Evolutionary conservation across 2,329 filamentous ascomycete species (phyloP).

Genomic region (Hymenoscyphus salicellus): DNA sequence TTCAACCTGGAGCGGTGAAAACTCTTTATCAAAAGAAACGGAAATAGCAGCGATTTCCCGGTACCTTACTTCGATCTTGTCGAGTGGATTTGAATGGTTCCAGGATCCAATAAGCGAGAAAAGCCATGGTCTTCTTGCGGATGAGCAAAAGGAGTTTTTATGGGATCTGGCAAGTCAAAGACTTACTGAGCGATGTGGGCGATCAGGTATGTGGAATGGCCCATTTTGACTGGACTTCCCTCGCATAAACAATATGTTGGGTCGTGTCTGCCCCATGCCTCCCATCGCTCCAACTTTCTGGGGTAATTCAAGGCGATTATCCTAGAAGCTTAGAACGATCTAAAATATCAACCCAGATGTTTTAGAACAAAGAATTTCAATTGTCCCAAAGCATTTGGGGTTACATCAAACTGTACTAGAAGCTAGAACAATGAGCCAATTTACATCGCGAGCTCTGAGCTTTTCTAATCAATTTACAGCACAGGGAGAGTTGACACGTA

Average conservation of each 20-base stretch:
- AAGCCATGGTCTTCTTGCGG: conserved; percentile 39
- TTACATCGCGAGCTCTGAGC: background rate
- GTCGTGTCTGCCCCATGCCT: background rate
- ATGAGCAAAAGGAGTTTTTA: conserved; percentile 63
- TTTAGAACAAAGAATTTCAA: too few relatives aligned
- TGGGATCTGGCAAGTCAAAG: conserved; percentile 79
- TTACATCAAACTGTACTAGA: too few relatives aligned
- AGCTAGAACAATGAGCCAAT: background rate
- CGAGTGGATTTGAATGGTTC: conserved; percentile 59
- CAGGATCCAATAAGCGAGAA: conserved; percentile 28
- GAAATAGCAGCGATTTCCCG: conserved; percentile 26
- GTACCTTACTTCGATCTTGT: conserved; percentile 40
- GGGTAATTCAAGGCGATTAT: conserved; percentile 5
- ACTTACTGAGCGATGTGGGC: conserved; percentile 81
- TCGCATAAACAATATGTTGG: too few relatives aligned
- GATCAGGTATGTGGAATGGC: conserved; percentile 50
- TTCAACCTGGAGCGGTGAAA: conserved; percentile 55
- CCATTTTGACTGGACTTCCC: too few relatives aligned
- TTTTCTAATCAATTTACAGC: conserved; percentile 39
- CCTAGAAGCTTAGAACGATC: too few relatives aligned
- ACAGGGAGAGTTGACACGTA: conserved; percentile 61
- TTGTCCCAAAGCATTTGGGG: too few relatives aligned
- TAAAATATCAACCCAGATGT: too few relatives aligned
- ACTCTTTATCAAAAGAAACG: background rate
- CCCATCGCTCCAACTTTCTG: background rate